Percentiles rank a stretch among this genome's conserved stretches.
These are phyloP conservation scores for Coprinellus aureogranulatus DNA, from an alignment of 768 basidiomycete genomes.

Conservation along the genomic window DNA sequence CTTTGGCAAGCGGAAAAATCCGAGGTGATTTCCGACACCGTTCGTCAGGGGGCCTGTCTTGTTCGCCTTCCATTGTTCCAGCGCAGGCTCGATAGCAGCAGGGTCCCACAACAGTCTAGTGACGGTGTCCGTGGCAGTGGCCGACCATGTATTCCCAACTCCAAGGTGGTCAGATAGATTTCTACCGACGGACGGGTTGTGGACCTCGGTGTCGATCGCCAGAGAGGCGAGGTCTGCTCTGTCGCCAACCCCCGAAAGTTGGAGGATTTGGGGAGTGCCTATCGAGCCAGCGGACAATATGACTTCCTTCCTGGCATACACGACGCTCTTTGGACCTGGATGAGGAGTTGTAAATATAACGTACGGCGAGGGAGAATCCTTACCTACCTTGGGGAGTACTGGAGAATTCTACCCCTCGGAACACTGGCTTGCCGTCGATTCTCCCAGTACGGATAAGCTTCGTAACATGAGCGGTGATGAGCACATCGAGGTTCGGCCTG, in stretches of 20 bases:
- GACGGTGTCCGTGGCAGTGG: background rate
- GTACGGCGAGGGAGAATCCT: no score
- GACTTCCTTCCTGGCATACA: constrained; percentile 26
- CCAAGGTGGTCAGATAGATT: constrained; percentile 26
- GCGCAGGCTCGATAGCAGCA: background rate
- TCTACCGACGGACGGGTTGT: constrained; percentile 26
- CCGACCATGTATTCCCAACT: background rate
- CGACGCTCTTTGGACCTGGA: background rate
- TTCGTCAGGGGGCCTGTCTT: constrained; percentile 9
- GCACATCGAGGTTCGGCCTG: constrained; percentile 23
- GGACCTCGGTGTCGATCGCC: constrained; percentile 15
- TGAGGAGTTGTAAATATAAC: background rate
- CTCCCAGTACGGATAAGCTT: constrained; percentile 17
- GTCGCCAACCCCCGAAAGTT: constrained; percentile 28
- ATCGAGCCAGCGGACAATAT: constrained; percentile 31
- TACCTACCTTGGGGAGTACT: background rate
- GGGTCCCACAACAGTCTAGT: background rate
- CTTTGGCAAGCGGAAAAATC: constrained; percentile 9
- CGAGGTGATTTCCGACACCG: constrained; percentile 6
- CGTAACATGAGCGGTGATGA: constrained; percentile 21
- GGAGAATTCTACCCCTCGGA: constrained; percentile 23
- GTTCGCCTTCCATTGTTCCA: constrained; percentile 10
- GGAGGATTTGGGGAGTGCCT: constrained; percentile 25
- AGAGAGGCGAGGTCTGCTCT: constrained; percentile 7
- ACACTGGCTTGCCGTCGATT: constrained; percentile 14